Evolutionary conservation across 495 filamentous ascomycete genomes (phyloP), one percentile per base, ranked within the genome.

Genomic region (Penicillium antarcticum): DNA sequence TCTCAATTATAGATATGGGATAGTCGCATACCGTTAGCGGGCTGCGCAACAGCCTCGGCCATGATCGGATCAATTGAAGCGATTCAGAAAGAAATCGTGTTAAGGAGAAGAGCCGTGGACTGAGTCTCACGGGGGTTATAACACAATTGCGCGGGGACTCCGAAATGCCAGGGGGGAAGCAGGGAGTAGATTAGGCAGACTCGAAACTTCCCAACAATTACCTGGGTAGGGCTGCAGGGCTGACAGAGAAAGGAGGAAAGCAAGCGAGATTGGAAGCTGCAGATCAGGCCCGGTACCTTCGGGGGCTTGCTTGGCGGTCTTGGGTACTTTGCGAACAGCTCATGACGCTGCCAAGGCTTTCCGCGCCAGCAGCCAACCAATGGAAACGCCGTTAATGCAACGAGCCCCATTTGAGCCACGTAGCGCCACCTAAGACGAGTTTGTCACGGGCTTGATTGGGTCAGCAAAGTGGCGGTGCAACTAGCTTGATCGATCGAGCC

Each of bases 341-440:
- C 32, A 62, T 63, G 61, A 63, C 61, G 57, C 54, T 45, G 61
- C 61, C 61, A 58, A 63, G 61, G 40, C 24, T 6, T 29, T 29
- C 34, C 18, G 45, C 36, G 49, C 13, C 36, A 6, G 16, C 5
- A 12, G 5, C 10, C 36, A 24, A 8, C 53, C 52, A 62, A 53
- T 58, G 0, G 41, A n/a, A 14, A 14, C 19, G 13, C 7, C 16
- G 26, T 11, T 31, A 5, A 43, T 43, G 2, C 5, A 12, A 34
- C 19, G 12, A 1, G 16, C 1, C 14, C 24, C 35, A 7, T 5
- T 26, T 56, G 33, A 52, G 61, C 61, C 61, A 58, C 57, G 45
- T 52, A 37, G 44, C 52, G 61, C 61, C 61, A 63, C 61, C 61
- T 7, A 58, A 47, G 5, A 36, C 49, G 41, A 49, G 49, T 48